phyloP scores from a whole-genome alignment of 2,329 filamentous ascomycete species.

The Pseudocercospora fijiensis region DNA sequence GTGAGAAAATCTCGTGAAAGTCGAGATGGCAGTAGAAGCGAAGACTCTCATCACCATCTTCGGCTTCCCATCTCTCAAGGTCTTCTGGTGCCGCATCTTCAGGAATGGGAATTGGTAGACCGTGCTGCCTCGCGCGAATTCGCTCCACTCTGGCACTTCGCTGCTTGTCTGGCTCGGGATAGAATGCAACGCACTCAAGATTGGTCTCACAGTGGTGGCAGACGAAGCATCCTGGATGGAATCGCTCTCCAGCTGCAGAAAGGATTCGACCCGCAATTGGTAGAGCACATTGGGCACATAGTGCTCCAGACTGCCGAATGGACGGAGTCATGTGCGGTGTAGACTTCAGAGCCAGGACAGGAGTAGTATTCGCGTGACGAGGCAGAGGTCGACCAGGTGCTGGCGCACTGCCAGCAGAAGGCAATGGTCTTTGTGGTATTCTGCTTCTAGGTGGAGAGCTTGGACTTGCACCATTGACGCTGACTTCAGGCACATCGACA shows the following conservation, averaged over 20 bases:
- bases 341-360: conserved; percentile 36
- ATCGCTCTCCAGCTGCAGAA: conserved; percentile 75
- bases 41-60: conserved; percentile 68
- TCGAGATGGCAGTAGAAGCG: conserved; percentile 98
- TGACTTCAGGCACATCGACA: conserved; percentile 24
- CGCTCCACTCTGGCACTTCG: conserved; percentile 70
- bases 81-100: conserved; percentile 60
- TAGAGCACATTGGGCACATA: conserved; percentile 78
- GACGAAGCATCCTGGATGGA: conserved; percentile 89
- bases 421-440: conserved; percentile 46
- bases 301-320: conserved; percentile 59
- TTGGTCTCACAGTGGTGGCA: conserved; percentile 84
- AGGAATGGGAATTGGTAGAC: conserved; percentile 55
- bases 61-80: conserved; percentile 30
- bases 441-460: conserved; percentile 27
- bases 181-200: conserved; percentile 94
- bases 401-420: conserved; percentile 39
- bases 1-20: conserved; percentile 92
- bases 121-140: conserved; percentile 62
- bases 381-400: conserved; percentile 40
- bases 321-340: conserved; percentile 49
- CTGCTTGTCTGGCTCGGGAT: conserved; percentile 76
- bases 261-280: conserved; percentile 91
- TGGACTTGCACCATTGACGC: conserved; percentile 20
- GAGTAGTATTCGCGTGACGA: conserved; percentile 35